phyloP scores from a whole-genome alignment of 345 rosid species.

The Eucalyptus erythrocorys region DNA sequence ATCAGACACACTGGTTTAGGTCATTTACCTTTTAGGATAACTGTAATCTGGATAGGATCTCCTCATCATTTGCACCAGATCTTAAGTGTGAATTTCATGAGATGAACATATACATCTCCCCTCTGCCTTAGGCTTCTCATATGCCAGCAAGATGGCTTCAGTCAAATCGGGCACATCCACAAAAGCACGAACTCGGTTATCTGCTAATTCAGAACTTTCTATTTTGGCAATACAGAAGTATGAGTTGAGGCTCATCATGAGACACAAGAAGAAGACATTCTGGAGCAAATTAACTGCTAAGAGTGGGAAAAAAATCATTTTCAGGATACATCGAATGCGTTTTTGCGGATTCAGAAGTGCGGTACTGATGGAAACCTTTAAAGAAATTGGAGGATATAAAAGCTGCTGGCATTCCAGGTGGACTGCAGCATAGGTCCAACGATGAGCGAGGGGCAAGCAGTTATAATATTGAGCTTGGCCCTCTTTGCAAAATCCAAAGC shows the following conservation, averaged over 20 bases:
- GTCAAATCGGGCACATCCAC: conserved; percentile 42
- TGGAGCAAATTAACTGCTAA: not conserved
- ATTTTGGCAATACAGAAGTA: not conserved
- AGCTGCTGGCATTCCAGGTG: conserved; percentile 33
- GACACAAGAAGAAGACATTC: not conserved
- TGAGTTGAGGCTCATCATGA: not conserved
- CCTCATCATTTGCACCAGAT: conserved; percentile 15
- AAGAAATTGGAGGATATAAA: conserved; percentile 12
- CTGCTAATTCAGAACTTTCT: conserved; percentile 22
- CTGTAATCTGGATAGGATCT: conserved; percentile 24
- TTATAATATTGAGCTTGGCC: conserved; percentile 16
- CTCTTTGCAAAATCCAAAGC: conserved; percentile 27
- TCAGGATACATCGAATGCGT: not conserved
- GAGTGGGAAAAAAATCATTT: not conserved
- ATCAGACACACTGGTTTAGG: not conserved
- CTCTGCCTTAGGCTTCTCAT: conserved; percentile 24
- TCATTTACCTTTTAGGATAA: conserved; percentile 22
- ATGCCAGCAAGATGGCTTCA: conserved; percentile 30
- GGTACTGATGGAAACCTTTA: conserved; percentile 14
- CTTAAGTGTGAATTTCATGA: conserved; percentile 1
- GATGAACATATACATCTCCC: conserved; percentile 38
- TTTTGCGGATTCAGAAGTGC: not conserved
- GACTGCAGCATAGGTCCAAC: conserved; percentile 58
- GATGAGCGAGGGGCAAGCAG: conserved; percentile 31
- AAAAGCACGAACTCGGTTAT: conserved; percentile 8